Percentiles rank a stretch among this genome's conserved stretches.
phyloP scores from a whole-genome alignment of 257 asterid species.

The Rubia yunnanensis region DNA sequence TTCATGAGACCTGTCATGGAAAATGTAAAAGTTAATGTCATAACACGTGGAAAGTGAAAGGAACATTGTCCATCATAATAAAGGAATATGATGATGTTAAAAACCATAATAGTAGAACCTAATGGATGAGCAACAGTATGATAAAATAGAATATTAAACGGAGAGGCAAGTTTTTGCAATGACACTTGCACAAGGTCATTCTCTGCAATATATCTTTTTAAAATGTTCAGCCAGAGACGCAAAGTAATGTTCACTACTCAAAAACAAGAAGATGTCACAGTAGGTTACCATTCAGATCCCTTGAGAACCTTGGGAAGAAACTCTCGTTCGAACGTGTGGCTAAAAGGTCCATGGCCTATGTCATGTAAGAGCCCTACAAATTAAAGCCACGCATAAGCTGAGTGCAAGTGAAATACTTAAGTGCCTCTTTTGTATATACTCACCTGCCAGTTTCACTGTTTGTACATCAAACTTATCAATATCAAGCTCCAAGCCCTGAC shows the following conservation, averaged over 20 bases:
- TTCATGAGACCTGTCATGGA: constrained; percentile 73
- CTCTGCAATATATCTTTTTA: neutral
- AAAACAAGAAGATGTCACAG: neutral
- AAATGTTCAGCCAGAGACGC: neutral
- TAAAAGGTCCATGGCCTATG: constrained; percentile 94
- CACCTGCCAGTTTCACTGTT: constrained; percentile 93
- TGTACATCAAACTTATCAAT: constrained; percentile 69
- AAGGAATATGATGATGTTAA: neutral
- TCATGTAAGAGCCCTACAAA: constrained; percentile 83
- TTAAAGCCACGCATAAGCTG: constrained; percentile 10
- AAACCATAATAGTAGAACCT: neutral
- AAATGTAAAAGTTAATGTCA: neutral
- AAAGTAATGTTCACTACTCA: neutral
- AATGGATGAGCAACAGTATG: neutral
- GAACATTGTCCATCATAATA: neutral
- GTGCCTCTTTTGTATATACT: neutral
- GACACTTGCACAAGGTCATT: neutral
- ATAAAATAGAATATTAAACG: neutral
- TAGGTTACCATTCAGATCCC: constrained; percentile 60
- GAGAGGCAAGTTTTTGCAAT: neutral
- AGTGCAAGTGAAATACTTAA: neutral
- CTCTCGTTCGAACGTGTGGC: constrained; percentile 89
- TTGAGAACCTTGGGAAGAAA: constrained; percentile 64
- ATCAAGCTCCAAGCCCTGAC: constrained; percentile 81
- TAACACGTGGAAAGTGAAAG: neutral